Conservation (phyloP, 2,329 filamentous ascomycete species). For the Scytalidium lignicola region DNA sequence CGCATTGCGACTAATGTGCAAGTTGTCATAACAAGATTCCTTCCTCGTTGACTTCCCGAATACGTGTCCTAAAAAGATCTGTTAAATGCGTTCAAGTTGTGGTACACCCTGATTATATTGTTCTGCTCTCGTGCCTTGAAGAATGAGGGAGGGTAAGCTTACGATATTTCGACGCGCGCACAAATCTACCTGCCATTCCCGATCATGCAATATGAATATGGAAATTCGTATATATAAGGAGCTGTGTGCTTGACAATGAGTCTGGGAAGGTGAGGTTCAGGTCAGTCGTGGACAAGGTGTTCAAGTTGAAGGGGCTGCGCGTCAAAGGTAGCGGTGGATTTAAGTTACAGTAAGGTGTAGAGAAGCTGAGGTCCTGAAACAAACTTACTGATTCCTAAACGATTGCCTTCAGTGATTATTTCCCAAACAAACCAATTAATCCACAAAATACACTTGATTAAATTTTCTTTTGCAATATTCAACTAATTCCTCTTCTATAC, state of each 20-base stretch:
- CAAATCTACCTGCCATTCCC: conserved; percentile 65
- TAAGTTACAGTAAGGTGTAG: neutral
- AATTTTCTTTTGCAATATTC: too few relatives aligned
- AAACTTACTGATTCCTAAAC: neutral
- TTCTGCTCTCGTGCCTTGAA: conserved; percentile 13
- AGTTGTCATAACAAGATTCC: conserved; percentile 98
- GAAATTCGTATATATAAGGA: neutral
- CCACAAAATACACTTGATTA: neutral
- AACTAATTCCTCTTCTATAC: too few relatives aligned
- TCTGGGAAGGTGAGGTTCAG: neutral
- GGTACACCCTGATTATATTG: neutral
- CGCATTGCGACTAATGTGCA: conserved; percentile 95
- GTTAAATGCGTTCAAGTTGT: conserved; percentile 20
- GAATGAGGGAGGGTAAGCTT: conserved; percentile 28
- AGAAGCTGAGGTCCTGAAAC: neutral
- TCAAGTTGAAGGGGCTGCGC: neutral
- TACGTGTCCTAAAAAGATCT: conserved; percentile 71
- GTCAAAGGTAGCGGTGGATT: neutral
- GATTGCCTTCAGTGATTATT: neutral
- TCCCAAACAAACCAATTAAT: neutral
- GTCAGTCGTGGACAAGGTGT: neutral
- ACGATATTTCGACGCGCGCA: conserved; percentile 71
- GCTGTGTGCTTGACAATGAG: neutral
- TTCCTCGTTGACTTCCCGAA: conserved; percentile 94
- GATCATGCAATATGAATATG: conserved; percentile 5